A percentile compares a stretch with the other conserved stretches of the same genome.
These are phyloP conservation scores for Elaeagnus macrophylla DNA, from an alignment of 306 rosid genomes.

Conservation along the genomic window DNA sequence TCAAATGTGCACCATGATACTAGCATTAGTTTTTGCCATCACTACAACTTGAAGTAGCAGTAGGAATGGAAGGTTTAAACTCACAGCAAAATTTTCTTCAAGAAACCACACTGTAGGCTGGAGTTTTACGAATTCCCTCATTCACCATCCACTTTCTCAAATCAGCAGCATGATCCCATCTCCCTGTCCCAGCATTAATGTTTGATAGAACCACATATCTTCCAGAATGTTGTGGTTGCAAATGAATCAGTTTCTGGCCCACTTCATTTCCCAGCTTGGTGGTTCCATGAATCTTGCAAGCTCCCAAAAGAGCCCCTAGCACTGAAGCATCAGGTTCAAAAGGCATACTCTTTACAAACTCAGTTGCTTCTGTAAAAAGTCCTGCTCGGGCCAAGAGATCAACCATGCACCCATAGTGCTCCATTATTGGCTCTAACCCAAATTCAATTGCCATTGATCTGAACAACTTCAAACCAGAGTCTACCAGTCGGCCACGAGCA, in stretches of 20 bases:
- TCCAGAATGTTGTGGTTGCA: slow-evolving; percentile 43
- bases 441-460: slow-evolving; percentile 36
- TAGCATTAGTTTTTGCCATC: too few species aligned
- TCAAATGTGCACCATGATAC: too few species aligned
- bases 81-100: not conserved
- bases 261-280: slow-evolving; percentile 54
- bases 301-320: slow-evolving; percentile 57
- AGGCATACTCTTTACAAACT: slow-evolving; percentile 49
- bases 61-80: too few species aligned
- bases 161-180: slow-evolving; percentile 66
- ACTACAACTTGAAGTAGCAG: too few species aligned
- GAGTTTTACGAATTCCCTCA: slow-evolving; percentile 53
- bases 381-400: slow-evolving; percentile 82
- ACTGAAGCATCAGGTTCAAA: slow-evolving; percentile 58
- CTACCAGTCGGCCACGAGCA: slow-evolving; percentile 48
- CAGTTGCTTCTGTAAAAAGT: slow-evolving; percentile 52
- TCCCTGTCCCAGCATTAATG: slow-evolving; percentile 50
- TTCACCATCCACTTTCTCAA: slow-evolving; percentile 45
- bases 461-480: slow-evolving; percentile 31
- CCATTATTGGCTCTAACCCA: slow-evolving; percentile 39
- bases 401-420: slow-evolving; percentile 64
- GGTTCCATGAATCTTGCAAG: slow-evolving; percentile 75
- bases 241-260: slow-evolving; percentile 35
- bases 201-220: slow-evolving; percentile 52
- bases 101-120: slow-evolving; percentile 10